Evolutionary conservation across 805 yeast species (phyloP), one percentile per base, ranked within the genome.

Genomic region (Candida nitratophila): DNA sequence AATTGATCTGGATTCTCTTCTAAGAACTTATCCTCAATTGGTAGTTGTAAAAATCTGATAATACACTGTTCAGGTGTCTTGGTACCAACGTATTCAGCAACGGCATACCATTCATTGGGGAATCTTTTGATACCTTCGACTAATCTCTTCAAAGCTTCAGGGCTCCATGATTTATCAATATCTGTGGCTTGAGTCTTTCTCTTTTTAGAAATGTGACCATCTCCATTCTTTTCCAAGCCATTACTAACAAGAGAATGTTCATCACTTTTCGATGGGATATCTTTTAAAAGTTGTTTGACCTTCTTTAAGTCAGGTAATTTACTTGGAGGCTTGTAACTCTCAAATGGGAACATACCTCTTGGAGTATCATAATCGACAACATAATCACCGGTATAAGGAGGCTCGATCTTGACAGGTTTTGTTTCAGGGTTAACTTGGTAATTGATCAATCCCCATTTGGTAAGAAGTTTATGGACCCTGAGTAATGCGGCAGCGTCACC

Each of bases 361-460:
- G 97, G 97, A 0, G 96, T 86, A 61, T 90, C 97, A 56, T 79
- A 80, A 47, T 78, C 81, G 2, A 86, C 82, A 44, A 81, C 76
- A 66, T 80, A 88, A 51, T 83, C 86, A 10, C 88, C 89, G 2
- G 88, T 79, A 53, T 73, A 79, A 20, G 89, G 90, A 38, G 87
- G 84, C 45, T 81, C 86, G 16, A 82, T 71, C 42, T 78, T 70
- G 22, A 74, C 73, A 3, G 95, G 93, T 49, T 81, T 76, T 43
- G 81, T 70, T 49, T 79, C 85, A 1, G 90, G 86, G 58, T 83
- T 86, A 2, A 90, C 95, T 63, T 90, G 97, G 61, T 90, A 90
- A 63, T 90, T 90, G 43, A 90, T 86, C 42, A 90, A 69, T 0
- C 97, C 97, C 97, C 97, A 90, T 60, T 84, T 85, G 53, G 80